These are phyloP conservation scores for Allium sativum DNA, from an alignment of 106 monocot genomes.

Conservation along the genomic window DNA sequence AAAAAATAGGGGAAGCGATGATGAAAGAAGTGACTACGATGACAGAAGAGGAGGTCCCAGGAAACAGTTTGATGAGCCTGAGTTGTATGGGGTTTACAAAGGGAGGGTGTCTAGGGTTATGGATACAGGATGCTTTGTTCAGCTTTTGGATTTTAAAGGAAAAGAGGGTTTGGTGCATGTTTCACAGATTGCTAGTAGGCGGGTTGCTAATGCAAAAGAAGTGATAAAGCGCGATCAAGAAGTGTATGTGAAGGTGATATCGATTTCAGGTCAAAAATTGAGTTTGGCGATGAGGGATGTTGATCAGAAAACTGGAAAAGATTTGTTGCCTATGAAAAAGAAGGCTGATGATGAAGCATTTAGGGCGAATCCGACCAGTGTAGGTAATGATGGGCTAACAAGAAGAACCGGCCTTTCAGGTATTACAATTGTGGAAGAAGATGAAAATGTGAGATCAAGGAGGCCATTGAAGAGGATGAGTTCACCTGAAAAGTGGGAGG, in stretches of 20 bases:
- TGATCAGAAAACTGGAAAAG: slow-evolving; percentile 75
- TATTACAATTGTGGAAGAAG: slow-evolving; percentile 55
- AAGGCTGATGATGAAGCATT: slow-evolving; percentile 40
- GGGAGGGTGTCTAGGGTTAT: slow-evolving; percentile 79
- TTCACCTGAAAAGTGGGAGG: slow-evolving; percentile 96
- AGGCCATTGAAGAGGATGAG: slow-evolving; percentile 93
- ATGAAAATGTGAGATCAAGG: slow-evolving; percentile 28
- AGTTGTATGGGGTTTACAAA: slow-evolving; percentile 61
- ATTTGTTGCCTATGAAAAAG: slow-evolving; percentile 64
- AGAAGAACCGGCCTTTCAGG: slow-evolving; percentile 65
- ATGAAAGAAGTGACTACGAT: slow-evolving; percentile 18
- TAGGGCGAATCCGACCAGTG: slow-evolving; percentile 51
- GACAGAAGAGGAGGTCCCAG: slow-evolving; percentile 3
- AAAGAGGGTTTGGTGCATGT: slow-evolving; percentile 85
- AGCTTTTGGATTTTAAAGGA: slow-evolving; percentile 48
- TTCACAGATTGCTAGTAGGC: slow-evolving; percentile 65
- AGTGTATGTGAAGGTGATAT: slow-evolving; percentile 84
- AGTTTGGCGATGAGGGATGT: slow-evolving; percentile 87
- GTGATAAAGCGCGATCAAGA: slow-evolving; percentile 73
- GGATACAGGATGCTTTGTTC: slow-evolving; percentile 91
- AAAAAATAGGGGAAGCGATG: slow-evolving; percentile 16
- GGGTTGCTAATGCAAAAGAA: slow-evolving; percentile 64
- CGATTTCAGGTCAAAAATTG: slow-evolving; percentile 69
- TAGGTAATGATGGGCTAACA: slow-evolving; percentile 17
- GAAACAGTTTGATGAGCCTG: slow-evolving; percentile 38